Base-by-base conservation (phyloP, 129 eudicot genomes). In the Sambucus nigra region DNA sequence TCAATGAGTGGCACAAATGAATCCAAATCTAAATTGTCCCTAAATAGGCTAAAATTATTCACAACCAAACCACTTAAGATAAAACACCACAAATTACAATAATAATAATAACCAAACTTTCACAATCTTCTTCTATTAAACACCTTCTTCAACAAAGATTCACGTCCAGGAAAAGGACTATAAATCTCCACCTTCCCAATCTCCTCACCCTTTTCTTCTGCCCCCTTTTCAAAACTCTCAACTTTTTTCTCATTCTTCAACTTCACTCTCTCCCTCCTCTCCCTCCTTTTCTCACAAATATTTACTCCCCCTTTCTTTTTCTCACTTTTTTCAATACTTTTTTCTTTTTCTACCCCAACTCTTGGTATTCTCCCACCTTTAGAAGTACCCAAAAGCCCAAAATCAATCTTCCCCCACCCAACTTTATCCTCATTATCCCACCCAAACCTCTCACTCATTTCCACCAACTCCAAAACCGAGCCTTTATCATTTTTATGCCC, bases 311-410 rank as follows among this genome's bases (percentile, higher is more conserved):
- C 22, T 57, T 20, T 18, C 47, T 14, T 25, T 7, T 32, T 44
- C 52, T 35, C 22, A 53, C 20, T 18, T 41, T 14, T 26, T 5
- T 32, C 35, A 52, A 33, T 24, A 62, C 35, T 29, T 15, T 3
- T 16, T 25, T 51, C 47, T 40, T 40, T 57, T 40, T n/a, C 55
- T 63, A 20, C 19, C 8, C 26, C 39, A 15, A 57, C 11, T 32
- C 94, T 75, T 7, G 94, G 94, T 11, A 84, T 67, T 1, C 88
- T 61, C 13, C 82, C 75, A 0, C 82, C 88, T 29, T 67, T 79
- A 0, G 94, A 84, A 0, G 88, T 84, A 27, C 94, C 94, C 20
- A 84, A 74, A 35, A 84, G 60, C 61, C 54, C 63, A 46, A 80
- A 84, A 65, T 84, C 73, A 21, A 80, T 51, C 71, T 55, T 80